phyloP scores from a whole-genome alignment of 2,329 filamentous ascomycete genomes.

The Pyrenophora graminea region DNA sequence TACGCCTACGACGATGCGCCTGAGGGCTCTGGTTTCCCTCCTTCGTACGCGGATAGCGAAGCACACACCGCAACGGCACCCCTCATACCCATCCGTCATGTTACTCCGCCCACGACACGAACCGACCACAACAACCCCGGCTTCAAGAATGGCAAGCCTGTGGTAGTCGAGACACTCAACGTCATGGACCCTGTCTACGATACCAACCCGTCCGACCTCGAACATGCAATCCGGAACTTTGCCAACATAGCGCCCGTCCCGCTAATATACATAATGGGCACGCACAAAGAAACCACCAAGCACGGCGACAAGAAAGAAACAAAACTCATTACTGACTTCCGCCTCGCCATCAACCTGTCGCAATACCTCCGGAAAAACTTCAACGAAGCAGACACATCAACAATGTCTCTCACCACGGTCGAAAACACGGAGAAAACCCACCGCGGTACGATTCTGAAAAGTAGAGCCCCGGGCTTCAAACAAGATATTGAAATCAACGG shows the following conservation, averaged over 20 bases:
- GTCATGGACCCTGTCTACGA: slow-evolving; percentile 41
- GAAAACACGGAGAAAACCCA: slow-evolving; percentile 64
- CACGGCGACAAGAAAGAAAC: slow-evolving; percentile 44
- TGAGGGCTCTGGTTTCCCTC: slow-evolving; percentile 38
- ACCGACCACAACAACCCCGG: slow-evolving; percentile 29
- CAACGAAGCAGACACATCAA: slow-evolving; percentile 18
- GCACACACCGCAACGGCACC: slow-evolving; percentile 13
- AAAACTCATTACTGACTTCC: slow-evolving; percentile 43
- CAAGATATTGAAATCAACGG: slow-evolving; percentile 55
- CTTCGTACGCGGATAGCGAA: slow-evolving; percentile 45
- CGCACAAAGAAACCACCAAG: slow-evolving; percentile 43
- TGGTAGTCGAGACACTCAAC: slow-evolving; percentile 31
- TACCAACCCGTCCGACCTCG: slow-evolving; percentile 38
- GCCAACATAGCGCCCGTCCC: slow-evolving; percentile 38
- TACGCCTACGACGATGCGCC: slow-evolving; percentile 45
- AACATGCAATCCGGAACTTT: slow-evolving; percentile 32
- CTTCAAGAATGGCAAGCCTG: slow-evolving; percentile 34
- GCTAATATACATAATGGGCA: slow-evolving; percentile 46
- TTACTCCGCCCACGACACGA: slow-evolving; percentile 32
- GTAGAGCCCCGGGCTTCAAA: slow-evolving; percentile 53
- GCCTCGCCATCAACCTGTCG: slow-evolving; percentile 43
- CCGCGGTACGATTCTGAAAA: slow-evolving; percentile 66
- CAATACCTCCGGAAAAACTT: slow-evolving; percentile 34
- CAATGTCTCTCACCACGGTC: slow-evolving; percentile 50
- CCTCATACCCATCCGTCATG: slow-evolving; percentile 28